Conservation (phyloP, 495 filamentous ascomycete genomes). For the Cercophora newfieldiana region DNA sequence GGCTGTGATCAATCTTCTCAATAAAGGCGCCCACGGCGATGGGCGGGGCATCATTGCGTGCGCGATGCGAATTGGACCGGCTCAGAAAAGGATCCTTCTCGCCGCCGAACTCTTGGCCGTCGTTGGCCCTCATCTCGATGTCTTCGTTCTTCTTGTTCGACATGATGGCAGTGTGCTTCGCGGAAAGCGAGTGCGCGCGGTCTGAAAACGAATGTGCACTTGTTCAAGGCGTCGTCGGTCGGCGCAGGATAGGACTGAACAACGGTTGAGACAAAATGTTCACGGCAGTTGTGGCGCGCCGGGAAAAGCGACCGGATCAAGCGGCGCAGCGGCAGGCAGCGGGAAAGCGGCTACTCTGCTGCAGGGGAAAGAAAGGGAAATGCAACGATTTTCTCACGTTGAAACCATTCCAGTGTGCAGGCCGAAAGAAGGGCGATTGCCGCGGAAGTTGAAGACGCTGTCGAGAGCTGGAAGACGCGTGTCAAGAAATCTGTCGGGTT, state of each 20-base stretch:
- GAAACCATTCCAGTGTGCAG: constrained; percentile 16
- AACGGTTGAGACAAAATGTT: background rate
- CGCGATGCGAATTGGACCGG: constrained; percentile 47
- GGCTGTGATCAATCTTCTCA: constrained; percentile 64
- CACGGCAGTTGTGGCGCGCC: constrained; percentile 1
- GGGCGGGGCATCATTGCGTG: constrained; percentile 37
- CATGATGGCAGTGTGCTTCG: constrained; percentile 34
- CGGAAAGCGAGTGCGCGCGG: constrained; percentile 28
- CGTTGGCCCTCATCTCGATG: constrained; percentile 65
- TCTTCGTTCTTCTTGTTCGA: constrained; percentile 84
- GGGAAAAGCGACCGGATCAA: background rate
- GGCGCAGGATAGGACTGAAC: background rate
- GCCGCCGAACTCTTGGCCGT: constrained; percentile 42
- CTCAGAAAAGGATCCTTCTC: constrained; percentile 60
- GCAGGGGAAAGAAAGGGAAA: constrained; percentile 10
- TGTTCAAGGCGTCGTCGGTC: background rate
- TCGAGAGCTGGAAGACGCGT: constrained; percentile 27
- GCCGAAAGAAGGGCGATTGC: constrained; percentile 1
- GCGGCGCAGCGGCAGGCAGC: constrained; percentile 1
- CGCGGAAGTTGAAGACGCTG: constrained; percentile 7
- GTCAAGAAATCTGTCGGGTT: constrained; percentile 29
- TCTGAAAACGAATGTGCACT: background rate
- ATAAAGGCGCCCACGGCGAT: constrained; percentile 40
- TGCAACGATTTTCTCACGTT: constrained; percentile 10
- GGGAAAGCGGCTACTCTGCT: background rate